Base-by-base conservation (phyloP, 108 stramenopile genomes). In the Seminavis robusta region DNA sequence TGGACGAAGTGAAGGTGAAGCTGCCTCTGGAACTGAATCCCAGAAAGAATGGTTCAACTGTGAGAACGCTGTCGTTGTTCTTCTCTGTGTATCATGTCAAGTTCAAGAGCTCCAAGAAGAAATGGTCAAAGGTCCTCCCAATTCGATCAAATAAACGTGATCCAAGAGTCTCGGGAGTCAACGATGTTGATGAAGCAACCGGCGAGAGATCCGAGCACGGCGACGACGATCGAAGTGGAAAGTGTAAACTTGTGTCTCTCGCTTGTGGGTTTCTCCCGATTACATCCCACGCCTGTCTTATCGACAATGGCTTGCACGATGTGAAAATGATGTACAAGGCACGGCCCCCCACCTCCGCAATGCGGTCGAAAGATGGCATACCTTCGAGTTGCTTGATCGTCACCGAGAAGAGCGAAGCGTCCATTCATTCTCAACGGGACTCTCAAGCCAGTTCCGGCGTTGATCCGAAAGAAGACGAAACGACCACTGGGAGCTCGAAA, bases 1-100 rank as follows among this genome's bases (percentile, higher is more conserved):
- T 94, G 27, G 88, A 89, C 28, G 92, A 94, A 53, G 84, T 90
- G 56, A 94, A 94, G 65, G 38, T 90, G 5, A 88, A 88, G 62
- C 63, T 94, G 3, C 92, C 92, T 16, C 62, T 94, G 32, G 58
- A 65, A 11, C 54, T 84, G 8, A 23, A 11, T 16, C 59, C 69
- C 37, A 70, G 59, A 4, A 70, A 51, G 25, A 52, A 65, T 8
- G 42, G 66, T 20, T 47, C 56, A 27, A 37, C 50, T 6, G 17
- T 23, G 7, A 30, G 61, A 3, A 52, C 33, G 17, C 34, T 69
- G 16, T 73, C 60, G 13, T 38, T 84, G 4, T 56, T 88, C 25
- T 89, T 93, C 55, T 74, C 92, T 8, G 86, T 86, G 17, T 86
- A 76, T 39, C 59, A 79, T 27, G 43, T 92, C 3, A 62, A 61